These are phyloP conservation scores for Solidago caesia DNA, from an alignment of 129 eudicot species.

Conservation along the genomic window DNA sequence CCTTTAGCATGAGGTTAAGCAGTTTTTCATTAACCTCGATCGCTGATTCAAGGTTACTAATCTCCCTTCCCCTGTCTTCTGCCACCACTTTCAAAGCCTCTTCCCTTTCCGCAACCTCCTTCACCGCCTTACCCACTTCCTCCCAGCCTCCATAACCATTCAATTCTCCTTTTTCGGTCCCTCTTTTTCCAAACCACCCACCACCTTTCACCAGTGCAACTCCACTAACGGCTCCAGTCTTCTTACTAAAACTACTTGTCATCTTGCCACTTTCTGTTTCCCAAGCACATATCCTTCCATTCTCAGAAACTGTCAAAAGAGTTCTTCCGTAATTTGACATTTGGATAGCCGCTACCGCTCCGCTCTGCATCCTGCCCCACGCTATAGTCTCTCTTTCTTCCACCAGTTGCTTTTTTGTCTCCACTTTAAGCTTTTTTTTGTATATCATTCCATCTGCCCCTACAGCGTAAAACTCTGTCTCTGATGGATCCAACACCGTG, in stretches of 20 bases:
- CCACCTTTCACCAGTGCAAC: conserved; percentile 33
- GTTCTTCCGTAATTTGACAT: conserved; percentile 25
- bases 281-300: conserved; percentile 37
- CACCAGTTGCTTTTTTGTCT: background rate
- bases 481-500: conserved; percentile 33
- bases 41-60: conserved; percentile 30
- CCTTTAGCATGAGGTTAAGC: conserved; percentile 38
- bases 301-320: conserved; percentile 38
- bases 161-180: background rate
- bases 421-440: conserved; percentile 29
- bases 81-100: conserved; percentile 18
- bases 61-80: conserved; percentile 24
- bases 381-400: background rate
- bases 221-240: conserved; percentile 28
- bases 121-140: conserved; percentile 29
- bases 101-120: conserved; percentile 22
- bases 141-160: conserved; percentile 13
- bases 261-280: conserved; percentile 32
- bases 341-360: conserved; percentile 31
- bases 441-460: conserved; percentile 39
- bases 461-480: conserved; percentile 35
- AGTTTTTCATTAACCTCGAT: conserved; percentile 34
- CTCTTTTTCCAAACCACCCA: conserved; percentile 17
- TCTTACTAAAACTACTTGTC: conserved; percentile 24
- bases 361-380: conserved; percentile 25